A percentile compares a stretch with the other conserved stretches of the same genome.
phyloP scores from a whole-genome alignment of 2,329 filamentous ascomycete genomes.

The Aspergillus unguis region DNA sequence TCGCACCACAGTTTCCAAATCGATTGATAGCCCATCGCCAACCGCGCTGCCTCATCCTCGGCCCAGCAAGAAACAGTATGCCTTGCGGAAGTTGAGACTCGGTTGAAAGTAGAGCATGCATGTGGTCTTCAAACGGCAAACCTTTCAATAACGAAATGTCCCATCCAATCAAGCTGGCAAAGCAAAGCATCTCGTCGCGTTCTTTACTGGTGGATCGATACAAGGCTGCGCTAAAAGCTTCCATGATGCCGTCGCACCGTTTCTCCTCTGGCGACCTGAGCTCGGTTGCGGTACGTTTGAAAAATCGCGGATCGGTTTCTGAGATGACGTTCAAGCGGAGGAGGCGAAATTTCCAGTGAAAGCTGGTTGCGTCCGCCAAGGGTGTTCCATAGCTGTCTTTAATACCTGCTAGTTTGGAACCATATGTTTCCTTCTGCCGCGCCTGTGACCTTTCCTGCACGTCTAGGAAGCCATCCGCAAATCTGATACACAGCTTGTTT shows the following conservation, averaged over 20 bases:
- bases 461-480: conserved; percentile 4
- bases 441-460: background rate
- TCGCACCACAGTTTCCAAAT: conserved; percentile 4
- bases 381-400: background rate
- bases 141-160: conserved; percentile 1
- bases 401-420: background rate
- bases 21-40: conserved; percentile 9
- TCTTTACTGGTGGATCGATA: conserved; percentile 8
- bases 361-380: conserved; percentile 4
- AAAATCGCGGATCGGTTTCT: conserved; percentile 4
- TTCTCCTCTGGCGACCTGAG: background rate
- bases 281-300: background rate
- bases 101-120: conserved; percentile 5
- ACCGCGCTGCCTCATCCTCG: conserved; percentile 4
- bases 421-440: background rate
- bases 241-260: conserved; percentile 6
- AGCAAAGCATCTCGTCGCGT: conserved; percentile 8
- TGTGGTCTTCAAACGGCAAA: conserved; percentile 3
- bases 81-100: background rate
- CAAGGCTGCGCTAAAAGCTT: conserved; percentile 7
- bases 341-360: conserved; percentile 7
- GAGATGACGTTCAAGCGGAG: conserved; percentile 4
- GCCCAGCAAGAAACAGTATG: conserved; percentile 5
- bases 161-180: conserved; percentile 9
- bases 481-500: conserved; percentile 3